Conservation (phyloP, 164 flowering plant species). For the Annona squamosa region DNA sequence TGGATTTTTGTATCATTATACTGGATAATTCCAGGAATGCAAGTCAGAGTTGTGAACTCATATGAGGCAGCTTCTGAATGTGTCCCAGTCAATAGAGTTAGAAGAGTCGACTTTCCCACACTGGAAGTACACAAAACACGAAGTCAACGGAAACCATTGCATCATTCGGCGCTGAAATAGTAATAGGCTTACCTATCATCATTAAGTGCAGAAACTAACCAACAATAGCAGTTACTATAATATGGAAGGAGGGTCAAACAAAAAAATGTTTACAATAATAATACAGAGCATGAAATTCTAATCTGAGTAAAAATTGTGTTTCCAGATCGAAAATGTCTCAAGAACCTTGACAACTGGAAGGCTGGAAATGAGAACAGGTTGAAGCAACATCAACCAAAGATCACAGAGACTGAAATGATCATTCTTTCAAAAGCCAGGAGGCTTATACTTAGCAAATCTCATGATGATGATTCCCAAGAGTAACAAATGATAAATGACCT, state of each 20-base stretch:
- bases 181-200: neutral
- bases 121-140: conserved; percentile 31
- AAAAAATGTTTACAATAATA: too few relatives aligned
- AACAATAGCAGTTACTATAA: neutral
- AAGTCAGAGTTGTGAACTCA: conserved; percentile 99
- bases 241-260: neutral
- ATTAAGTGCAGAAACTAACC: neutral
- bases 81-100: conserved; percentile 91
- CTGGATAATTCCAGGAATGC: conserved; percentile 97
- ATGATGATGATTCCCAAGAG: neutral
- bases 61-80: conserved; percentile 98
- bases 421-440: neutral
- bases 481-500: too few relatives aligned
- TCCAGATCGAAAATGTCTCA: neutral
- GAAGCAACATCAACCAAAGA: neutral
- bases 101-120: conserved; percentile 98
- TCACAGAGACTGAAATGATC: neutral
- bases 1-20: conserved; percentile 98
- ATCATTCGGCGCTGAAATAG: neutral
- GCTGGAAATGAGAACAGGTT: neutral
- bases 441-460: neutral
- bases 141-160: conserved; percentile 2
- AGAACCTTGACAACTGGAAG: too few relatives aligned
- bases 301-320: neutral
- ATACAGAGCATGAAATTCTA: neutral